These are phyloP conservation scores for Sanghuangporus baumii DNA, from an alignment of 1,284 basidiomycete species.

Conservation along the genomic window DNA sequence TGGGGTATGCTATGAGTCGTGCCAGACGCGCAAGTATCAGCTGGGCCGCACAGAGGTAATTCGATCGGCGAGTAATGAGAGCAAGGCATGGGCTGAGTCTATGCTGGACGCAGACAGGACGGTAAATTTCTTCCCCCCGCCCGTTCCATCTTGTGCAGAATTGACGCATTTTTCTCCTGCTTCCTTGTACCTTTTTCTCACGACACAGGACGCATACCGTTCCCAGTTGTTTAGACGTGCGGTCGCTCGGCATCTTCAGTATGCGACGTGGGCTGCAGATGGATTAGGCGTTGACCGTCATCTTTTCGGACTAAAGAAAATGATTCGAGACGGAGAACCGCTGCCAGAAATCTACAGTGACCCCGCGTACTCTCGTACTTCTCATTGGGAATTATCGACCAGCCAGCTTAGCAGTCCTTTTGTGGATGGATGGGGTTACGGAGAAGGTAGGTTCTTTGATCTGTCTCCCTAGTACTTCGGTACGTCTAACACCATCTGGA, in stretches of 20 bases:
- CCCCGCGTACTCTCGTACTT: conserved; percentile 62
- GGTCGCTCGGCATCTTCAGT: conserved; percentile 78
- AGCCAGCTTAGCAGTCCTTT: conserved; percentile 81
- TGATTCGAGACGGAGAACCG: conserved; percentile 71
- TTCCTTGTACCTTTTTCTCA: not conserved
- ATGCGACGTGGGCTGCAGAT: conserved; percentile 88
- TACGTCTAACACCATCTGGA: conserved; percentile 1
- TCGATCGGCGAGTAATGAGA: conserved; percentile 78
- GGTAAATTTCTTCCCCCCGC: conserved; percentile 33
- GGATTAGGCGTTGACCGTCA: conserved; percentile 96
- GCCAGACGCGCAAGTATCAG: conserved; percentile 92
- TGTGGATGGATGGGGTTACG: conserved; percentile 96
- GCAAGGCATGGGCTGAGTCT: conserved; percentile 80
- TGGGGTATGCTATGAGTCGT: conserved; percentile 89
- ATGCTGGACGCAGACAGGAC: conserved; percentile 67
- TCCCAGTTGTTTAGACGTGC: conserved; percentile 75
- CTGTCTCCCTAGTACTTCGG: not conserved
- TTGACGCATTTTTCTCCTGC: conserved; percentile 15
- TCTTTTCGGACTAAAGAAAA: conserved; percentile 88
- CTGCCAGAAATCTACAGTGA: conserved; percentile 81
- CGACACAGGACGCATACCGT: conserved; percentile 52
- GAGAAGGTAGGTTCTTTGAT: conserved; percentile 63
- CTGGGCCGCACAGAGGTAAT: conserved; percentile 94
- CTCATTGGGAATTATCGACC: conserved; percentile 91
- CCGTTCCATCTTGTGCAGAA: conserved; percentile 17